Conservation (phyloP, 495 filamentous ascomycete genomes). For the Neurospora sp. region DNA sequence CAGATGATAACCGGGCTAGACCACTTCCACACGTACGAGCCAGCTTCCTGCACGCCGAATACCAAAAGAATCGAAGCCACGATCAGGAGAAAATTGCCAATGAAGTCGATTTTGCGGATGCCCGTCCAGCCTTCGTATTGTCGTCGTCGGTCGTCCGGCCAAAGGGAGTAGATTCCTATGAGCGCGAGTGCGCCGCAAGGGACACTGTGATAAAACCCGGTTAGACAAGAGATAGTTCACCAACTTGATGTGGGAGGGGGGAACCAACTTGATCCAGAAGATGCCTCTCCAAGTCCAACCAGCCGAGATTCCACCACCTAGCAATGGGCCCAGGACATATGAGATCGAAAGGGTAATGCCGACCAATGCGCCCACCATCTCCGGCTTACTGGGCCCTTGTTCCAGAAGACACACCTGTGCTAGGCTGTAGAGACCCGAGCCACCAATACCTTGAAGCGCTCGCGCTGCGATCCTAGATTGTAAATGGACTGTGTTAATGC, state of each 20-base stretch:
- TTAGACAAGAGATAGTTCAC: not conserved
- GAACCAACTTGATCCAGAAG: conserved; percentile 58
- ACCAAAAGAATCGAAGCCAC: conserved; percentile 46
- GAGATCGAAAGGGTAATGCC: conserved; percentile 36
- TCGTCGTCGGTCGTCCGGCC: conserved; percentile 22
- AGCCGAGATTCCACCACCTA: conserved; percentile 59
- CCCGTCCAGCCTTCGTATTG: conserved; percentile 13
- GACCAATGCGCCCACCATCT: conserved; percentile 33
- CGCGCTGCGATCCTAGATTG: conserved; percentile 44
- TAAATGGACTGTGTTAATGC: not conserved
- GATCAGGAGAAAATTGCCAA: conserved; percentile 45
- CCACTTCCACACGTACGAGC: conserved; percentile 36
- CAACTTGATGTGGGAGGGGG: not conserved
- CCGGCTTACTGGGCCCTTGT: conserved; percentile 39
- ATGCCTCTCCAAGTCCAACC: conserved; percentile 56
- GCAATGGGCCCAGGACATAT: conserved; percentile 50
- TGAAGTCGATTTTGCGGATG: conserved; percentile 43
- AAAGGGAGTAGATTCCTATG: conserved; percentile 47
- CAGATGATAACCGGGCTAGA: conserved; percentile 33
- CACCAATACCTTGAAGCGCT: conserved; percentile 53
- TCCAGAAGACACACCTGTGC: conserved; percentile 46
- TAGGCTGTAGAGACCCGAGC: conserved; percentile 48
- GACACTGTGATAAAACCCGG: conserved; percentile 23
- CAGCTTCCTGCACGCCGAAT: conserved; percentile 49
- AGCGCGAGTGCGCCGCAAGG: conserved; percentile 49